A percentile compares a stretch with the other conserved stretches of the same genome.
Conservation (phyloP, 2,329 filamentous ascomycete genomes). For the Cladosporium sp. region DNA sequence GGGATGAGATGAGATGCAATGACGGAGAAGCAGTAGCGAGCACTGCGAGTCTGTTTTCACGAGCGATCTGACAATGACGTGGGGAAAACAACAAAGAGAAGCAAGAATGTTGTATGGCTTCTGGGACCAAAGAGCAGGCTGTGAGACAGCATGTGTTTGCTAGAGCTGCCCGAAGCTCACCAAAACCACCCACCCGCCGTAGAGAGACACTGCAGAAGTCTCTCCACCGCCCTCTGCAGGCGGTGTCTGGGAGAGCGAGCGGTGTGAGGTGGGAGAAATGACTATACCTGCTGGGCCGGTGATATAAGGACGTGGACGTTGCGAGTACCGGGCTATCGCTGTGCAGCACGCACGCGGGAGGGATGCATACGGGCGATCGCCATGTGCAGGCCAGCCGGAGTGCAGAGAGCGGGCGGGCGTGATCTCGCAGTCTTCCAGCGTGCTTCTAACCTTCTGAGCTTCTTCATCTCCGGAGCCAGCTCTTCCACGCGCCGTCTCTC, state of each 20-base stretch:
- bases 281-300: background rate
- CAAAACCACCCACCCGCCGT: background rate
- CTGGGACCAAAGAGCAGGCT: background rate
- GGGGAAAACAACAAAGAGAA: background rate
- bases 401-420: background rate
- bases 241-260: background rate
- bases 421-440: background rate
- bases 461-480: conserved; percentile 1
- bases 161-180: background rate
- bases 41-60: no score
- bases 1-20: background rate
- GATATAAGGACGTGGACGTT: background rate
- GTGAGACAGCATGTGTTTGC: background rate
- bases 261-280: background rate
- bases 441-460: background rate
- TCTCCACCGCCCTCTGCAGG: background rate
- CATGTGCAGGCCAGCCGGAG: background rate
- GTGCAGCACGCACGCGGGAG: background rate
- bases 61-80: no score
- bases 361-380: no score
- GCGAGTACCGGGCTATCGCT: background rate
- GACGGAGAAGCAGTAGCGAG: no score
- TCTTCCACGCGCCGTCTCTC: background rate
- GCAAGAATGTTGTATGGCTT: background rate
- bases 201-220: background rate